Base-by-base conservation (phyloP, 2,329 filamentous ascomycete genomes). In the Cucurbitaria berberidis region DNA sequence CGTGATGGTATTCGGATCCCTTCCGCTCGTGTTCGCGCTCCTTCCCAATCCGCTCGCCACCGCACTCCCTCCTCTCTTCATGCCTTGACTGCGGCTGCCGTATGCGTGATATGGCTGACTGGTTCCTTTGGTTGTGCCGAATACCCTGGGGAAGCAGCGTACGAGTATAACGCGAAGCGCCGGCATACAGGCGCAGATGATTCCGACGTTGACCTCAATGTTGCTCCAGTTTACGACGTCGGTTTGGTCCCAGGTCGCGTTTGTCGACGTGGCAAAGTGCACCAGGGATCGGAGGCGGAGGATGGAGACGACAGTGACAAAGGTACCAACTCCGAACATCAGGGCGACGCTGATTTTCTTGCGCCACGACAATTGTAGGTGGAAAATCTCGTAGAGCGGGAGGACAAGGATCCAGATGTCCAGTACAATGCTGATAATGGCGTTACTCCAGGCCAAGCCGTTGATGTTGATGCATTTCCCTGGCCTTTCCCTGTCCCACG, bases 111-210 rank as follows among this genome's bases (percentile, higher is more conserved):
- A 59, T 7, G 46, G 57, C 29, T 55, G 51, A 9, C 55, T 57
- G 2, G 53, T 48, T 18, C 53, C 50, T 11, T 54, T 59, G 1
- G 70, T 75, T 13, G 72, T 70, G 8, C 73, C 76, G 46, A 78
- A 69, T 1, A 73, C 32, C n/a, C 56, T 61, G 22, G 77, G 76
- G 39, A 73, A 74, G 10, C 73, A 29, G 15, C 67, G 71, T n/a
- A 74, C 68, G 24, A 78, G 64, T 2, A 78, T 64, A 1, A 74
- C 67, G 29, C 75, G 73, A 15, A 78, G 56, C n/a, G 72, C 66
- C 0, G 78, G 77, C 61, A 80, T 73, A 63, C 77, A 78, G 7
- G 75, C 75, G 57, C 77, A 79, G n/a, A 80, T 74, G 46, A 80
- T 76, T 22, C 76, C 77, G 1, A 77, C 70, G 53, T 78, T 71